These are phyloP conservation scores for Pseudogymnoascus sp. DNA, from an alignment of 2,329 filamentous ascomycete species.

Conservation along the genomic window DNA sequence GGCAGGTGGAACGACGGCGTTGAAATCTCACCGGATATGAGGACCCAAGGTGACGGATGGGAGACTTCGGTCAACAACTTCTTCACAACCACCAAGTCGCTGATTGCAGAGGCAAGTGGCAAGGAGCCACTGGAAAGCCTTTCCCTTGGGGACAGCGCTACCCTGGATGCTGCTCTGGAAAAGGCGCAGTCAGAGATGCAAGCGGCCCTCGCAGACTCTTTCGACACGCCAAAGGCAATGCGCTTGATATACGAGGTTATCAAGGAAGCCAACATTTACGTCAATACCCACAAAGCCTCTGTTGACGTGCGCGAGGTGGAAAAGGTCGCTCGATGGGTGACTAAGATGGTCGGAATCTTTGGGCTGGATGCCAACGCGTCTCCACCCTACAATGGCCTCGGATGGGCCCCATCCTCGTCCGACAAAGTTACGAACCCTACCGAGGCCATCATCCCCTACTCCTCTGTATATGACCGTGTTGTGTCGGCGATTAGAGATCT, in stretches of 20 bases:
- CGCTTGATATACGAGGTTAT: constrained; percentile 69
- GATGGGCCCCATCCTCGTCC: constrained; percentile 40
- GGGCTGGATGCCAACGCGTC: constrained; percentile 57
- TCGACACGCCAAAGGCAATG: constrained; percentile 78
- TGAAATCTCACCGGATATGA: constrained; percentile 79
- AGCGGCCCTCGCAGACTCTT: constrained; percentile 67
- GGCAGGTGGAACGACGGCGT: constrained; percentile 86
- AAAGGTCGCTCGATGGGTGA: constrained; percentile 67
- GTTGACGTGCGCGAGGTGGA: constrained; percentile 41
- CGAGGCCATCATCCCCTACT: constrained; percentile 40
- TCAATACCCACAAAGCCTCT: constrained; percentile 39
- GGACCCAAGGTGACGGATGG: constrained; percentile 66
- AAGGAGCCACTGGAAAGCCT: constrained; percentile 20
- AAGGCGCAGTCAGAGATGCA: constrained; percentile 48
- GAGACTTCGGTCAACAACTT: constrained; percentile 69
- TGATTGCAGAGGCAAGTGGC: constrained; percentile 39
- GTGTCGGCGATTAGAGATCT: constrained; percentile 39
- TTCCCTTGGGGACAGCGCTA: constrained; percentile 34
- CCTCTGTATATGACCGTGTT: constrained; percentile 37
- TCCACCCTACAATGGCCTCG: constrained; percentile 47
- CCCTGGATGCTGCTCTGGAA: constrained; percentile 41
- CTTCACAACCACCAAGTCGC: constrained; percentile 48
- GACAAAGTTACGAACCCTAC: constrained; percentile 34
- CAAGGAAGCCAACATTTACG: constrained; percentile 61
- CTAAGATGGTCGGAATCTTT: constrained; percentile 74